Percentiles rank a stretch among this genome's conserved stretches.
Evolutionary conservation across 2,329 filamentous ascomycete genomes (phyloP).

Genomic region (Fusarium piperis): DNA sequence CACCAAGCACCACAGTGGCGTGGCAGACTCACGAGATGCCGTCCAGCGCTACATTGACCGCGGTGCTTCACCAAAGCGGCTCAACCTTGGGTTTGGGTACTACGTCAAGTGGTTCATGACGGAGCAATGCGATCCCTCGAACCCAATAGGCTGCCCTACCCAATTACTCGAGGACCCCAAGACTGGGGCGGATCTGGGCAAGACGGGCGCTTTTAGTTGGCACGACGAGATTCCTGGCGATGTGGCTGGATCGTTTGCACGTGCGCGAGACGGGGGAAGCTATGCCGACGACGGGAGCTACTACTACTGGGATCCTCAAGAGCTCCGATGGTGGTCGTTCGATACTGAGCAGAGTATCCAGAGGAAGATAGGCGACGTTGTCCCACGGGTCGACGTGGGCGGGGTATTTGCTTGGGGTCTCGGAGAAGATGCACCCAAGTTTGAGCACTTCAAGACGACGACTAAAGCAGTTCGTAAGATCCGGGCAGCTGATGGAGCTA

Average conservation of each 20-base stretch:
- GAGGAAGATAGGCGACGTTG: conserved; percentile 69
- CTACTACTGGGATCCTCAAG: conserved; percentile 71
- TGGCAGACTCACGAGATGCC: conserved; percentile 62
- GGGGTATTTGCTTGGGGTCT: conserved; percentile 82
- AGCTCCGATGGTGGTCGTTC: conserved; percentile 77
- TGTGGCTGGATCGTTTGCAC: conserved; percentile 65
- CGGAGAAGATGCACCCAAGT: conserved; percentile 69
- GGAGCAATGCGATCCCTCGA: conserved; percentile 51
- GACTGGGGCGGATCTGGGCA: conserved; percentile 67
- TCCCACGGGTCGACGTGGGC: conserved; percentile 66
- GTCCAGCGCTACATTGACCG: conserved; percentile 68
- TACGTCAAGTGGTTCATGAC: conserved; percentile 73
- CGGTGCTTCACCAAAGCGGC: conserved; percentile 60
- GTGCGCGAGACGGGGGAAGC: conserved; percentile 60
- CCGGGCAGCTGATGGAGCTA: conserved; percentile 20
- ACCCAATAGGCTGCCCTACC: conserved; percentile 64
- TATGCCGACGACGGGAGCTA: conserved; percentile 71
- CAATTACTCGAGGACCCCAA: conserved; percentile 65
- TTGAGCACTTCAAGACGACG: conserved; percentile 52
- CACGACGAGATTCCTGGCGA: conserved; percentile 63
- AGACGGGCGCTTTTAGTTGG: conserved; percentile 69
- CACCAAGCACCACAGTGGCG: conserved; percentile 73
- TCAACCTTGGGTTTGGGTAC: conserved; percentile 73
- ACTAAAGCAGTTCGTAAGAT: conserved; percentile 34
- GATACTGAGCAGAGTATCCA: conserved; percentile 70